A percentile compares a stretch with the other conserved stretches of the same genome.
These are phyloP conservation scores for Waltergamsia citrina DNA, from an alignment of 2,329 filamentous ascomycete species.

Conservation along the genomic window DNA sequence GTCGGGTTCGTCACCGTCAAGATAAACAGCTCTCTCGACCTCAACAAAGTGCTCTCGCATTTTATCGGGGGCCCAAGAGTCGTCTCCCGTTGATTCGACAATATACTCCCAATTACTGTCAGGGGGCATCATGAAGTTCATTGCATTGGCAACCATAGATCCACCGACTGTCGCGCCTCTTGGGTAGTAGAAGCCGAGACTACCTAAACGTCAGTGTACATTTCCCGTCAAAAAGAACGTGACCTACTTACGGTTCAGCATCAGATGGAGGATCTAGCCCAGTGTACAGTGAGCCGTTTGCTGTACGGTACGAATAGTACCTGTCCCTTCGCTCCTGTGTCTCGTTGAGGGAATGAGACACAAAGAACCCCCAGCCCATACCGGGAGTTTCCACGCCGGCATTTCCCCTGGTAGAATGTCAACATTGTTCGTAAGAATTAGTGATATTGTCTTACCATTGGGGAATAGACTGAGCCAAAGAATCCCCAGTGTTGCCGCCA, in stretches of 20 bases:
- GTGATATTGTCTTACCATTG: constrained; percentile 34
- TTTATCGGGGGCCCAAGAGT: constrained; percentile 45
- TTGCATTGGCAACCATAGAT: constrained; percentile 51
- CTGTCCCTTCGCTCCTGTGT: constrained; percentile 25
- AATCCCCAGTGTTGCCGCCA: constrained; percentile 46
- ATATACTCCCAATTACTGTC: constrained; percentile 29
- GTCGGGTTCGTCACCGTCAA: constrained; percentile 9
- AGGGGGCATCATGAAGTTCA: constrained; percentile 30
- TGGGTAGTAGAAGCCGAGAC: constrained; percentile 30
- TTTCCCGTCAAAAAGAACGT: constrained; percentile 26
- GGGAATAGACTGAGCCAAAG: constrained; percentile 33
- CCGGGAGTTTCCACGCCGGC: no score
- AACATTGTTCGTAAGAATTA: no score
- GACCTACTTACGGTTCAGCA: constrained; percentile 24
- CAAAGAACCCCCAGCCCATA: constrained; percentile 49
- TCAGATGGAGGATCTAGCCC: constrained; percentile 3
- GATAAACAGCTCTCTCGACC: constrained; percentile 46
- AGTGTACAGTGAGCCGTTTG: constrained; percentile 5
- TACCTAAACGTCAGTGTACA: constrained; percentile 30
- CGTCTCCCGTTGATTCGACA: constrained; percentile 47
- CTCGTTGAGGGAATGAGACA: constrained; percentile 44
- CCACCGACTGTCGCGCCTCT: constrained; percentile 36
- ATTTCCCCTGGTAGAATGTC: no score
- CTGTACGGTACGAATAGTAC: constrained; percentile 15
- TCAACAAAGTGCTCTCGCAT: constrained; percentile 51